Base-by-base conservation (phyloP, 768 basidiomycete species). In the Rubroboletus pulcherrimus region DNA sequence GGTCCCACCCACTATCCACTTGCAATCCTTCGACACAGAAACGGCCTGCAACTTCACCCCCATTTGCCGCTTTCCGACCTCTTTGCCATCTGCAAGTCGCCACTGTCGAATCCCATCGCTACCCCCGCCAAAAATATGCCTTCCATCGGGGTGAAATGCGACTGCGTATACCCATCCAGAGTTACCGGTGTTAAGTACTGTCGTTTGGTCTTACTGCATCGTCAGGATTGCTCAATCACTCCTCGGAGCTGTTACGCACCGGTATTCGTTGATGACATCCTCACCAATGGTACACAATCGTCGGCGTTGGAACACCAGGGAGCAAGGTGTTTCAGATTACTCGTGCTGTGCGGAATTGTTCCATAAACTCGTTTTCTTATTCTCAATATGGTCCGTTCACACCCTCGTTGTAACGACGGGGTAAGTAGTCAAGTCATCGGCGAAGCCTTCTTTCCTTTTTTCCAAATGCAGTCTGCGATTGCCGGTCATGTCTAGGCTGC, bases 91-190 rank as follows among this genome's bases (percentile, higher is more conserved):
- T 29, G 5, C 42, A 17, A 43, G 4, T 17, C 15, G 26, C 42
- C 42, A 43, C 29, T 9, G 42, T 9, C 4, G 42, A 17, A 43
- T 5, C 4, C 24, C 26, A 9, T 10, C 26, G 0, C 1, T 2
- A 2, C 24, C 5, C 42, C 42, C 24, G 2, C 24, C 9, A 0
- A 44, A 17, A 3, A 17, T 0, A 8, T 42, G 24, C 14, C 4
- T 42, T 26, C 24, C 41, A 2, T 43, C 21, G 21, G 42, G 42
- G 8, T 44, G 29, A 17, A 44, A 30, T 6, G 29, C 43, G 5
- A 30, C 29, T 11, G 43, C 17, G 1, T 0, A 44, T 2, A 30
- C 24, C 0, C 0, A 2, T 2, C 2, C 15, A 43, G 24, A 26
- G 42, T 0, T 0, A 26, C 24, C 42, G 5, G 14, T 44, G 17